phyloP scores from a whole-genome alignment of 208 protist genomes.

The Trypanosoma avium region DNA sequence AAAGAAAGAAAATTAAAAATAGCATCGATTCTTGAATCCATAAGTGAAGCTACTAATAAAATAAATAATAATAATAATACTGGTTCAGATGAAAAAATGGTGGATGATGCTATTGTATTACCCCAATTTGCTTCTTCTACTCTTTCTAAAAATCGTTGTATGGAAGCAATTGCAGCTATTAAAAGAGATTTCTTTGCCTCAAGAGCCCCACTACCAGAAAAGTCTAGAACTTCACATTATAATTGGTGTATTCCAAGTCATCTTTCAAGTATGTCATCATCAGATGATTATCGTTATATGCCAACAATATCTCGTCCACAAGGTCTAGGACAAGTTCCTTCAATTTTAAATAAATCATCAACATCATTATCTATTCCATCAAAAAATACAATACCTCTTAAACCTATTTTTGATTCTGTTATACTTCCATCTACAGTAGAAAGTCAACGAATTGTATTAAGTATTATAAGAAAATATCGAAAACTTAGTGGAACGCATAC shows the following conservation, averaged over 20 bases:
- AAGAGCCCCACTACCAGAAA: slow-evolving; percentile 17
- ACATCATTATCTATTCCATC: background rate
- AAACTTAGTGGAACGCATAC: slow-evolving; percentile 24
- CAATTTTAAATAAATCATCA: too few species aligned
- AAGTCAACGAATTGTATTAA: slow-evolving; percentile 18
- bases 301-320: slow-evolving; percentile 11
- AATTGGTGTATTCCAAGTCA: slow-evolving; percentile 24
- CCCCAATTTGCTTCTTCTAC: slow-evolving; percentile 20
- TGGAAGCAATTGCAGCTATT: slow-evolving; percentile 31
- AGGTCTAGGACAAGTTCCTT: slow-evolving; percentile 13
- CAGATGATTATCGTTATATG: slow-evolving; percentile 26
- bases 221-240: slow-evolving; percentile 17
- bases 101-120: slow-evolving; percentile 24
- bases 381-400: slow-evolving; percentile 4
- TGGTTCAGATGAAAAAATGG: slow-evolving; percentile 11
- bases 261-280: slow-evolving; percentile 18
- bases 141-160: slow-evolving; percentile 24
- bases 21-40: slow-evolving; percentile 9
- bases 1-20: slow-evolving; percentile 13
- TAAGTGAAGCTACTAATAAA: slow-evolving; percentile 3
- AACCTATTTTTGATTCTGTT: slow-evolving; percentile 30
- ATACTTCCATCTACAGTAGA: slow-evolving; percentile 28
- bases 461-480: slow-evolving; percentile 28
- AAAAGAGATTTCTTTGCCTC: slow-evolving; percentile 31
- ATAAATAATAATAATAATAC: slow-evolving; percentile 11